Evolutionary conservation across 1,284 basidiomycete species (phyloP).

Genomic region (Sanghuangporus baumii): DNA sequence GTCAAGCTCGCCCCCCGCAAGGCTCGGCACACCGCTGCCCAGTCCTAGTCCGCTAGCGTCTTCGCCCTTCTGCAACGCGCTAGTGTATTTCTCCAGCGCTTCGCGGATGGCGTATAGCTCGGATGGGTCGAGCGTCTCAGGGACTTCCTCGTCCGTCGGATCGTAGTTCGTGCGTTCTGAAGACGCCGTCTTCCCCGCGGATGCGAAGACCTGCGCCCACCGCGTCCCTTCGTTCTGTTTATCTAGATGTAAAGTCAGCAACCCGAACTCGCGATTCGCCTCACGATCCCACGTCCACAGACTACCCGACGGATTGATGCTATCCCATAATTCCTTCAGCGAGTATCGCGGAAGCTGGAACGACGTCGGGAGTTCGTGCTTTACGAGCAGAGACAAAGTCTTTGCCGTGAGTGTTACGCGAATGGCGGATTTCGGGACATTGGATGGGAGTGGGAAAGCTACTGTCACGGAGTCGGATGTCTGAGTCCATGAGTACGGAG

Average conservation of each 20-base stretch:
- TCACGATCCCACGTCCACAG: conserved; percentile 88
- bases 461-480: conserved; percentile 77
- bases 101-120: conserved; percentile 78
- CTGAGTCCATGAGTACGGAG: conserved; percentile 90
- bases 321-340: conserved; percentile 68
- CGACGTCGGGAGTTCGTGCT: conserved; percentile 31
- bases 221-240: conserved; percentile 75
- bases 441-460: conserved; percentile 73
- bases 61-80: conserved; percentile 47
- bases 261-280: conserved; percentile 56
- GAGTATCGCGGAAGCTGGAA: conserved; percentile 52
- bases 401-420: conserved; percentile 59
- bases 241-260: conserved; percentile 80
- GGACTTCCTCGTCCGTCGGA: conserved; percentile 60
- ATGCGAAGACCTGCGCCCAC: conserved; percentile 81
- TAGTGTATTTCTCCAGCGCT: conserved; percentile 80
- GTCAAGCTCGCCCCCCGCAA: conserved; percentile 79
- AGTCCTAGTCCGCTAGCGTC: conserved; percentile 53
- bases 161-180: conserved; percentile 27
- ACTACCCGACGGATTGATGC: conserved; percentile 62
- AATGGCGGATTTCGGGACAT: conserved; percentile 59
- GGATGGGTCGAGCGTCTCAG: conserved; percentile 84
- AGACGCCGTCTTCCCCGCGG: conserved; percentile 30
- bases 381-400: conserved; percentile 61
- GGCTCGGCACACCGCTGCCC: conserved; percentile 63